phyloP scores from a whole-genome alignment of 495 filamentous ascomycete species.

The Evansstolkia leycettana region DNA sequence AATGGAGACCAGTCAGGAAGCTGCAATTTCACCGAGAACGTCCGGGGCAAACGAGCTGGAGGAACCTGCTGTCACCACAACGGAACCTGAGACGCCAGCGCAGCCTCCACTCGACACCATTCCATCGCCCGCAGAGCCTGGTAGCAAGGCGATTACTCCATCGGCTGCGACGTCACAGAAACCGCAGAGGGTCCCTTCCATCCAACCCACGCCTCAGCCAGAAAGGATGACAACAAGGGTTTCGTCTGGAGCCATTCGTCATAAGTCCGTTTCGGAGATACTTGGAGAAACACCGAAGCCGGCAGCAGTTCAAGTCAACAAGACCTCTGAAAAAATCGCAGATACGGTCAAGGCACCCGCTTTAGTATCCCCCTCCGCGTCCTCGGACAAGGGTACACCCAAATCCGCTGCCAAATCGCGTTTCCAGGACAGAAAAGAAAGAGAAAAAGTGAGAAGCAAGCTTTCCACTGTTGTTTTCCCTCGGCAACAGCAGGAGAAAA shows the following conservation, averaged over 20 bases:
- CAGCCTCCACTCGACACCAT: constrained; percentile 1
- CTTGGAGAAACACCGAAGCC: constrained; percentile 48
- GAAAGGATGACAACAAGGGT: constrained; percentile 53
- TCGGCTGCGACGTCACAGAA: constrained; percentile 11
- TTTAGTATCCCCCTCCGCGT: constrained; percentile 12
- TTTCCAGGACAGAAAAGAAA: constrained; percentile 42
- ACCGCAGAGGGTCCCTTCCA: constrained; percentile 6
- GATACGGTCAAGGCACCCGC: constrained; percentile 4
- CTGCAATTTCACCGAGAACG: neutral
- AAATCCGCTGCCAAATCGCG: constrained; percentile 36
- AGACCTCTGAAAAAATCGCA: constrained; percentile 12
- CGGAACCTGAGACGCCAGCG: neutral
- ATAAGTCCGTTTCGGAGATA: constrained; percentile 65
- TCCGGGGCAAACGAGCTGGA: neutral
- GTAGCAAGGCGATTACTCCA: constrained; percentile 3
- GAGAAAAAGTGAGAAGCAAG: constrained; percentile 50
- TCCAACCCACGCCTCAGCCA: constrained; percentile 14
- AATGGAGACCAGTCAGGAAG: constrained; percentile 12
- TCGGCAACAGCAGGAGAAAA: constrained; percentile 24
- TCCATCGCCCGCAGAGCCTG: constrained; percentile 6
- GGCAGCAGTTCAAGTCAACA: constrained; percentile 19
- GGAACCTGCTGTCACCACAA: neutral
- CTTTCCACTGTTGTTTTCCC: constrained; percentile 74
- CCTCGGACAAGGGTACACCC: constrained; percentile 26
- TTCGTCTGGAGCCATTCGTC: constrained; percentile 53